Percentiles rank a stretch among this genome's conserved stretches.
These are phyloP conservation scores for Mycena vulgaris DNA, from an alignment of 768 basidiomycete species.

Conservation along the genomic window DNA sequence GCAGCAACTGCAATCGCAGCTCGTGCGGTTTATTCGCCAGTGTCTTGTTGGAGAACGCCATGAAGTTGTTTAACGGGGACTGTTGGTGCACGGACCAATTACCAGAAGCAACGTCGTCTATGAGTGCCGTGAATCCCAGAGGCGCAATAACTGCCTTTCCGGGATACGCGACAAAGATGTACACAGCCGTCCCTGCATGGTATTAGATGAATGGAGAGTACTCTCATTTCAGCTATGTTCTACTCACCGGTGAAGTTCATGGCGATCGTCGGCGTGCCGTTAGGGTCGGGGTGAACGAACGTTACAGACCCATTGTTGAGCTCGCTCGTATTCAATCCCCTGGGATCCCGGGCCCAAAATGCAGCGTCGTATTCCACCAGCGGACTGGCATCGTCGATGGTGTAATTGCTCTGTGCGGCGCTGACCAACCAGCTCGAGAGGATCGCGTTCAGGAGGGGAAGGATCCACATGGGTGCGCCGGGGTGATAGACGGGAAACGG, in stretches of 20 bases:
- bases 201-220: too few relatives aligned
- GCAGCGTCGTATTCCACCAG: not conserved
- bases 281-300: not conserved
- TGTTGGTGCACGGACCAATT: not conserved
- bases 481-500: too few relatives aligned
- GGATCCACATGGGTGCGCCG: too few relatives aligned
- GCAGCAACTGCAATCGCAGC: not conserved
- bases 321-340: not conserved
- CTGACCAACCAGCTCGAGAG: not conserved
- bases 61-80: too few relatives aligned
- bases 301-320: not conserved
- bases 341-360: not conserved
- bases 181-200: slow-evolving; percentile 3
- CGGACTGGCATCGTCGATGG: not conserved
- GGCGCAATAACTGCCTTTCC: not conserved
- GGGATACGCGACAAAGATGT: slow-evolving; percentile 15
- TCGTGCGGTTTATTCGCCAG: not conserved
- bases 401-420: not conserved
- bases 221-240: too few relatives aligned
- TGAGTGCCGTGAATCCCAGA: not conserved
- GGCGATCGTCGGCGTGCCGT: not conserved
- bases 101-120: not conserved
- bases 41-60: slow-evolving; percentile 1
- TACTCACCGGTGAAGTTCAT: too few relatives aligned
- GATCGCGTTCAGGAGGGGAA: too few relatives aligned